Evolutionary conservation across 2,329 filamentous ascomycete species (phyloP), one percentile per base, ranked within the genome.

Genomic region (Ophiostoma fasciatum): DNA sequence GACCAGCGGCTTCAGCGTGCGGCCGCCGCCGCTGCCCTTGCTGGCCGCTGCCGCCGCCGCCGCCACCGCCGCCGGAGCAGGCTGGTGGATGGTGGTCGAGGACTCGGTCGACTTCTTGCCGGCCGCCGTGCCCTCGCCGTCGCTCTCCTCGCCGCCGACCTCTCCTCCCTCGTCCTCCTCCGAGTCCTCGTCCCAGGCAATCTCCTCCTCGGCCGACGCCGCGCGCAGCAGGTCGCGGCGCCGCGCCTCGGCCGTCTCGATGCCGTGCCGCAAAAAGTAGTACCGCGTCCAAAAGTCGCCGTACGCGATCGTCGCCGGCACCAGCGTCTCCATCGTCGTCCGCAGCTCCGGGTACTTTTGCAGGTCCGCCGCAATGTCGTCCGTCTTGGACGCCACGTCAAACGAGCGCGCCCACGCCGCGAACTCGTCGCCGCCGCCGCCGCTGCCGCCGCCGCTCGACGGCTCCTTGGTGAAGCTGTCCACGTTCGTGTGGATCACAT

Each of bases 251-350:
- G 94, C 87, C 19, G 82, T 87, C 62, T 96, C 88, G 44, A 98
- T 81, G 13, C 90, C 83, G 51, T 92, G 80, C 49, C 88, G 71
- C 44, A 96, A 61, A 63, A 94, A 98, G 56, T 96, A 96, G 59
- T 98, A 98, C 38, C 90, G 71, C 53, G 72, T 80, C 88, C 90
- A 98, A 55, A 98, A 98, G 35, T 80, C 72, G 35, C 65, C 69
- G 51, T 98, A 98, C 23, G 87, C 71, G n/a, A 94, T 82, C 47
- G 74, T 72, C 56, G 87, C 85, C 2, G 90, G 90, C n/a, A 98
- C 90, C 37, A 94, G 63, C 61, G 80, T 85, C 68, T 94, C 90
- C 88, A 98, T 96, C 0, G 85, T 85, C 19, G 68, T 60, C 47
- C 87, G 68, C 48, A 98, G 62, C 57, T 96, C 88, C 9, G 78